Percentiles rank a stretch among this genome's conserved stretches.
Evolutionary conservation across 179 eudicot species (phyloP).

Genomic region (Carnegiea gigantea): DNA sequence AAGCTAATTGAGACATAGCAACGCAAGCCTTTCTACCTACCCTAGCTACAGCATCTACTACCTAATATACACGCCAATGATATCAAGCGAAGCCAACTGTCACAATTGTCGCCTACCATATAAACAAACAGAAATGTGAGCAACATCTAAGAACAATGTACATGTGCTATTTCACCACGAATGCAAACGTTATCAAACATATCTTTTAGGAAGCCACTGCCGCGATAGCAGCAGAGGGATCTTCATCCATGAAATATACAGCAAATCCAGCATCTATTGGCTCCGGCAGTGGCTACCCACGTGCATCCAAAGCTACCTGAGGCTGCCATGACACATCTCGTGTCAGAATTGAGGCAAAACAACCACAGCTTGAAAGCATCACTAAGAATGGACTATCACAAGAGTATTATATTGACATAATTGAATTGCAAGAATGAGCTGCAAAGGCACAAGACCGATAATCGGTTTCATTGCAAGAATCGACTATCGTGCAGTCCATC

Average conservation of each 20-base stretch:
- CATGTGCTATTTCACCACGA: slow-evolving; percentile 32
- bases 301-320: slow-evolving; percentile 27
- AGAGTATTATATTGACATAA: no score
- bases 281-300: slow-evolving; percentile 14
- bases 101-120: background rate
- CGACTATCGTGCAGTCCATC: no score
- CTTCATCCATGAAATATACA: background rate
- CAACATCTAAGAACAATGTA: slow-evolving; percentile 32
- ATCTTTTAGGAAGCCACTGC: background rate
- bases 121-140: slow-evolving; percentile 19
- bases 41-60: background rate
- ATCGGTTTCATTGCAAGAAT: no score
- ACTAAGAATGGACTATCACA: no score
- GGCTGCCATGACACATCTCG: background rate
- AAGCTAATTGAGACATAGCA: slow-evolving; percentile 1
- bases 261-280: background rate
- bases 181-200: slow-evolving; percentile 26
- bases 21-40: background rate
- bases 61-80: slow-evolving; percentile 26
- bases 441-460: no score
- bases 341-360: background rate
- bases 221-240: background rate
- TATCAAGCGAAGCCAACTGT: slow-evolving; percentile 10
- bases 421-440: no score
- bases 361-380: background rate